These are phyloP conservation scores for Candida tallmaniae DNA, from an alignment of 805 yeast genomes.

Conservation along the genomic window DNA sequence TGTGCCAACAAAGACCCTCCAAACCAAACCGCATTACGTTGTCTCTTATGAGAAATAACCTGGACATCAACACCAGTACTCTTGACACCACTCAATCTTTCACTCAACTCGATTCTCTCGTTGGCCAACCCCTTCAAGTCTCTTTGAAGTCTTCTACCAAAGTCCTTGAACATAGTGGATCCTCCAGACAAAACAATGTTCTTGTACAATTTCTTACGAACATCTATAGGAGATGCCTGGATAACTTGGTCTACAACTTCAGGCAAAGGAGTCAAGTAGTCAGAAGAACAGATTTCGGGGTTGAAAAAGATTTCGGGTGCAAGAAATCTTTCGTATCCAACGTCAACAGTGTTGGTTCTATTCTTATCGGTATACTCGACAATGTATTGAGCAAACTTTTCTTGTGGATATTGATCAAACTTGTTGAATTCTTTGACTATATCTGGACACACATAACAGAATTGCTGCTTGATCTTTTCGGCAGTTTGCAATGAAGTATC, in stretches of 20 bases:
- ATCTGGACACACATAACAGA: slow-evolving; percentile 96
- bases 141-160: slow-evolving; percentile 95
- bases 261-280: slow-evolving; percentile 93
- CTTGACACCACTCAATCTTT: slow-evolving; percentile 65
- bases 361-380: slow-evolving; percentile 75
- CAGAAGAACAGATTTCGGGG: slow-evolving; percentile 95
- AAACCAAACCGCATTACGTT: slow-evolving; percentile 98
- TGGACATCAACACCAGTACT: slow-evolving; percentile 95
- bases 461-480: slow-evolving; percentile 93
- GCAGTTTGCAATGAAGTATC: slow-evolving; percentile 95
- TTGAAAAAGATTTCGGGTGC: slow-evolving; percentile 99
- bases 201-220: slow-evolving; percentile 91
- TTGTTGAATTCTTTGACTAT: slow-evolving; percentile 94
- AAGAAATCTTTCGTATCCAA: slow-evolving; percentile 94
- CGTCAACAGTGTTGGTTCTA: slow-evolving; percentile 62
- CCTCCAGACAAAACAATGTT: slow-evolving; percentile 97
- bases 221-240: slow-evolving; percentile 95
- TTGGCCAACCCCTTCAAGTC: slow-evolving; percentile 85
- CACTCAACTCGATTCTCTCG: slow-evolving; percentile 81
- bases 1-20: slow-evolving; percentile 97
- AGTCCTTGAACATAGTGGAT: slow-evolving; percentile 97
- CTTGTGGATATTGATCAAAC: slow-evolving; percentile 85
- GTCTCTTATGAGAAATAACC: slow-evolving; percentile 95
- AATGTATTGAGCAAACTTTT: slow-evolving; percentile 86
- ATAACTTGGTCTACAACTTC: slow-evolving; percentile 93